These are phyloP conservation scores for Alternaria triticina DNA, from an alignment of 2,329 filamentous ascomycete species.

Conservation along the genomic window DNA sequence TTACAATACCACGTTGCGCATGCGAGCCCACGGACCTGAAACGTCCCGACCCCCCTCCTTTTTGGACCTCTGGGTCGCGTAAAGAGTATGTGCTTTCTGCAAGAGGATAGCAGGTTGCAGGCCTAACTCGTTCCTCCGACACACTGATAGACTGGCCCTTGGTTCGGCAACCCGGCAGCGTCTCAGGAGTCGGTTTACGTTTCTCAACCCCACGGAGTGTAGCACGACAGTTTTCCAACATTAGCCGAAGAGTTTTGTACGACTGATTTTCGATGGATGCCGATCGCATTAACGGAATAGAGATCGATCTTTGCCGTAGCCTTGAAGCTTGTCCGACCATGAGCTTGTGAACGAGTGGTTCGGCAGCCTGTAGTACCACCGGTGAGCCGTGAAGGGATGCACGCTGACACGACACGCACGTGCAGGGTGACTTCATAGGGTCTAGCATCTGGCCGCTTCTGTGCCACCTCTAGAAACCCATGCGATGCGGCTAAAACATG, in stretches of 20 bases:
- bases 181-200: constrained; percentile 2
- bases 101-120: constrained; percentile 2
- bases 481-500: constrained; percentile 20
- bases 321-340: constrained; percentile 1
- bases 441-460: background rate
- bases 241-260: constrained; percentile 4
- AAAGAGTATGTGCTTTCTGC: background rate
- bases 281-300: constrained; percentile 5
- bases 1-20: constrained; percentile 19
- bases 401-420: constrained; percentile 22
- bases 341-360: constrained; percentile 2
- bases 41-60: constrained; percentile 3
- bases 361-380: constrained; percentile 9
- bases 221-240: background rate
- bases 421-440: constrained; percentile 8
- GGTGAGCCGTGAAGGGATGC: constrained; percentile 13
- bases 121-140: background rate
- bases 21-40: constrained; percentile 7
- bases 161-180: constrained; percentile 4
- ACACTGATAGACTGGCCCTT: constrained; percentile 11
- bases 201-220: background rate
- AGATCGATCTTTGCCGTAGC: constrained; percentile 6
- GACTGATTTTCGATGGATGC: background rate
- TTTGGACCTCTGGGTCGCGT: background rate
- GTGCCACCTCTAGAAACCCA: background rate